Base-by-base conservation (phyloP, 495 filamentous ascomycete genomes). In the Parathielavia hyrcaniae region DNA sequence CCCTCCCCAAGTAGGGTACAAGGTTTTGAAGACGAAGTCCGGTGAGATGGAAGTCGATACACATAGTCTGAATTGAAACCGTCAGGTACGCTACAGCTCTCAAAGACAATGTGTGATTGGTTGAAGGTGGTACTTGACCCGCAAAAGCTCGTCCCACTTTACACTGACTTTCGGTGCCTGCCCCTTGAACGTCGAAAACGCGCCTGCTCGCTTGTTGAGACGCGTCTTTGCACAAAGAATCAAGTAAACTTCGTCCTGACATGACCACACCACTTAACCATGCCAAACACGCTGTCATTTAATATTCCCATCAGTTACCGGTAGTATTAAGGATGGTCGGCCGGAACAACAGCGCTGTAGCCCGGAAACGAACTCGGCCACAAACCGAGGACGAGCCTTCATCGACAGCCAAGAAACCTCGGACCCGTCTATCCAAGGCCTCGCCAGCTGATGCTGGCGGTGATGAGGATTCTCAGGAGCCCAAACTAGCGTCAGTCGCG, bases 371-470 rank as follows among this genome's bases (percentile, higher is more conserved):
- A 13, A 32, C 47, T 32, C 57, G 61, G 35, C 23, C 54, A 17
- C 60, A 54, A 36, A 55, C 50, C 35, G 61, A 61, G 13, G 59
- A 64, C 11, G 55, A 65, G 13, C 57, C 62, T 16, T 44, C 58
- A 17, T 30, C 64, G 5, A 59, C 64, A 9, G 57, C 64, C 34
- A 75, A 77, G 53, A 67, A 64, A 55, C 70, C 64, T 16, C 70
- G 72, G 12, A 50, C 69, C 6, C 65, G 69, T 20, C 50, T 32
- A 26, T 50, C 50, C 44, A 12, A 30, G 8, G 35, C 47, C 2
- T 10, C 39, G 8, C 16, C 46, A 9, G 6, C 53, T 2, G 41
- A 22, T n/a, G 23, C 13, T 43, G 45, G 6, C 14, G 53, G n/a
- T 26, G 32, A 13, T 26, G 17, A 1, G 5, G 43, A 64, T 11